Evolutionary conservation across 768 basidiomycete species (phyloP), one percentile per base, ranked within the genome.

Genomic region (Naematelia aurantialba): DNA sequence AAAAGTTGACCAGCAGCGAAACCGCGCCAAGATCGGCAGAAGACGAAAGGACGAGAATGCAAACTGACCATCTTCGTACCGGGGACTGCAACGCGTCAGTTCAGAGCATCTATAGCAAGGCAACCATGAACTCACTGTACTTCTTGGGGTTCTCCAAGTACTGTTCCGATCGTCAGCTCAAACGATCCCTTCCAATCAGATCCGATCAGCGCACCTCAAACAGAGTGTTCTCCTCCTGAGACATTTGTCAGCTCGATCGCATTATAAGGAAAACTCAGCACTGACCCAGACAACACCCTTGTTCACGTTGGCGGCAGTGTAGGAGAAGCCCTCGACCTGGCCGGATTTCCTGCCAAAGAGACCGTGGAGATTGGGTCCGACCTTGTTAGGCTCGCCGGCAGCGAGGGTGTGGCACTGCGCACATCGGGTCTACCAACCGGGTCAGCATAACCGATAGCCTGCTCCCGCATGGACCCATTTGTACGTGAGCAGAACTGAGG

Each of bases 301-400:
- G 83, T 88, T 92, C 58, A 96, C 81, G 80, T 97, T 97, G 69
- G 93, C 93, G 46, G 90, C 84, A 51, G 93, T 92, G 82, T 94
- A 97, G 2, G 87, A 86, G 85, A 82, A 98, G 53, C 86, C 87
- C 21, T 88, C 85, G 24, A 81, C 89, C 70, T 88, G 85, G 57
- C 94, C 94, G 29, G 90, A 87, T 78, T 78, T 73, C 61, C 79
- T 75, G 47, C 79, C 79, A 79, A 88, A 66, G 69, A 91, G 51
- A 86, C 93, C 93, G 76, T 92, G 85, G 25, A 98, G 84, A 83
- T 94, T 94, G 47, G 94, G 94, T 57, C 94, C 94, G 60, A 97
- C 91, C 61, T 73, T 68, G 61, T 66, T 63, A 31, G 65, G 58
- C 57, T 64, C 74, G 59, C 74, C 74, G 30, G 68, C 66, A 56